Evolutionary conservation across 1,139 yeast genomes (phyloP).

Genomic region (Nakaseomyces glabratus): DNA sequence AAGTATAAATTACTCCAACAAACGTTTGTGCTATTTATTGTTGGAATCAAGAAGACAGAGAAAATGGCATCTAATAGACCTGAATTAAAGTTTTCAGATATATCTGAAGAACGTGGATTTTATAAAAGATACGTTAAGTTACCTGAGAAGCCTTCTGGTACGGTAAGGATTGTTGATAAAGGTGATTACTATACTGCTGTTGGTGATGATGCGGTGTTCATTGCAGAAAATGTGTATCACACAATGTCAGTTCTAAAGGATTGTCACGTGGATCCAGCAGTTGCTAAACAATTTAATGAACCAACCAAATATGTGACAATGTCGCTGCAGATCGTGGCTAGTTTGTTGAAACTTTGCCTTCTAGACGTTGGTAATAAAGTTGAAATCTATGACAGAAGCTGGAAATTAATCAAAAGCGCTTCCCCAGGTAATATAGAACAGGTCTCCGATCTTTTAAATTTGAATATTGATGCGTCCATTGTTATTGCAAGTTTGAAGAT

Average conservation of each 20-base stretch:
- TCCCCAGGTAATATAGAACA: slow-evolving; percentile 88
- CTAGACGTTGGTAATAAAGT: slow-evolving; percentile 66
- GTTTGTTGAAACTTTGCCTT: slow-evolving; percentile 56
- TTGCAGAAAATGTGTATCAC: slow-evolving; percentile 76
- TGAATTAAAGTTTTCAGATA: slow-evolving; percentile 61
- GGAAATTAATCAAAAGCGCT: slow-evolving; percentile 55
- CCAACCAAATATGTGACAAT: slow-evolving; percentile 63
- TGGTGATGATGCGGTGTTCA: slow-evolving; percentile 66
- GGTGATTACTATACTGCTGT: slow-evolving; percentile 71
- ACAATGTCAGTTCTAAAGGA: slow-evolving; percentile 73
- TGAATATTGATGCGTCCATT: slow-evolving; percentile 50
- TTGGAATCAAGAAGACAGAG: too few relatives aligned
- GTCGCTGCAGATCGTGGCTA: slow-evolving; percentile 62
- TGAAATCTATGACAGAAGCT: slow-evolving; percentile 57
- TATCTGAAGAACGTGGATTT: slow-evolving; percentile 41
- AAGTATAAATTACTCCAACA: too few relatives aligned
- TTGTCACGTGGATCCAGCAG: slow-evolving; percentile 31
- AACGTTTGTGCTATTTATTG: too few relatives aligned
- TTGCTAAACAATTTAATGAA: slow-evolving; percentile 31
- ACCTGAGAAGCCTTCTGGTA: slow-evolving; percentile 40
- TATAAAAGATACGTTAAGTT: slow-evolving; percentile 49
- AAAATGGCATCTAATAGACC: slow-evolving; percentile 55
- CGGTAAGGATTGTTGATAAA: slow-evolving; percentile 63
- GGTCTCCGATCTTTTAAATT: slow-evolving; percentile 61
- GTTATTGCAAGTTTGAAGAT: slow-evolving; percentile 69